phyloP scores from a whole-genome alignment of 1,284 basidiomycete genomes.

The Sporisorium graminicola region DNA sequence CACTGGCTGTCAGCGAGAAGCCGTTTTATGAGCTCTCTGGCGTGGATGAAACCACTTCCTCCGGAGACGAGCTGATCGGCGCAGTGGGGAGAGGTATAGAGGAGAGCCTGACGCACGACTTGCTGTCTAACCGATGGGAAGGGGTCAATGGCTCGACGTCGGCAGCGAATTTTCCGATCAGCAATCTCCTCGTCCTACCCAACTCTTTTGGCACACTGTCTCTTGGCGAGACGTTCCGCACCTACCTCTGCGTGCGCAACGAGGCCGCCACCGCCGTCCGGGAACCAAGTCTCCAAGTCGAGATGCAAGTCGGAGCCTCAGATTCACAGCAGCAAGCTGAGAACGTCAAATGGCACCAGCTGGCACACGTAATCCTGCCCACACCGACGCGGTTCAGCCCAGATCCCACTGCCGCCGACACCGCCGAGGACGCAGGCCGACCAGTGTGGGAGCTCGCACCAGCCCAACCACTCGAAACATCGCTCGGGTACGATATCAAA shows the following conservation, averaged over 20 bases:
- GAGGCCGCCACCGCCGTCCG: constrained; percentile 46
- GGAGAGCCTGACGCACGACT: constrained; percentile 5
- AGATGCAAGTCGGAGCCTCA: constrained; percentile 57
- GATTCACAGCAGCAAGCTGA: constrained; percentile 14
- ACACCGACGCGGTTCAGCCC: constrained; percentile 15
- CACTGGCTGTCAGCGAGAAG: constrained; percentile 36
- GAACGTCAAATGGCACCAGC: constrained; percentile 23
- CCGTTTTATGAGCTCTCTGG: constrained; percentile 38
- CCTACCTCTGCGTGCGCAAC: constrained; percentile 65
- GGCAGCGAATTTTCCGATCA: constrained; percentile 24
- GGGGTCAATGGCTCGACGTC: not conserved
- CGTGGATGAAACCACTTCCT: not conserved
- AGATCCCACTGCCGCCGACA: not conserved
- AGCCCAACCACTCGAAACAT: constrained; percentile 41
- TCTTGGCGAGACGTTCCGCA: constrained; percentile 66
- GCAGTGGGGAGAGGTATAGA: constrained; percentile 17
- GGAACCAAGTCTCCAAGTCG: constrained; percentile 54
- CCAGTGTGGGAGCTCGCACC: constrained; percentile 24
- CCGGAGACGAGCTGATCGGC: not conserved
- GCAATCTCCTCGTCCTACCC: constrained; percentile 37
- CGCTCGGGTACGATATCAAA: constrained; percentile 63
- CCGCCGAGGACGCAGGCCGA: not conserved
- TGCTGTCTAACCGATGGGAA: constrained; percentile 15
- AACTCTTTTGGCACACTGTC: constrained; percentile 58
- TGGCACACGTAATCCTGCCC: constrained; percentile 34